Base-by-base conservation (phyloP, 1,284 basidiomycete genomes). In the Pseudozyma sp. region DNA sequence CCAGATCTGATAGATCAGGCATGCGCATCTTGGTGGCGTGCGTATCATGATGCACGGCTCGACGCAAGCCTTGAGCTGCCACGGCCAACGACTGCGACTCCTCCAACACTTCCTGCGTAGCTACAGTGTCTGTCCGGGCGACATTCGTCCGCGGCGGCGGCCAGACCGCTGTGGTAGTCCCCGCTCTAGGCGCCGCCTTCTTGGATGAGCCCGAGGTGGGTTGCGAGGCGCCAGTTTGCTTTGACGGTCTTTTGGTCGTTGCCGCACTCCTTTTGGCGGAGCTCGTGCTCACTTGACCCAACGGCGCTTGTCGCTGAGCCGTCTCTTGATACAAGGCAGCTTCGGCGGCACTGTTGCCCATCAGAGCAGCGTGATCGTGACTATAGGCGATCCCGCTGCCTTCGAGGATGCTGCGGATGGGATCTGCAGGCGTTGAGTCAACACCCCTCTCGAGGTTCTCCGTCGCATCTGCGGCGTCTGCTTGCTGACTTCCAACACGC, bases 351-450 rank as follows among this genome's bases (percentile, higher is more conserved):
- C 66, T 68, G 51, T 50, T 47, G 33, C 66, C 66, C 4, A 62
- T 35, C 42, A 68, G 30, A 0, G 54, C 65, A 46, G 65, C 65
- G 47, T 68, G 65, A n/a, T 68, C 50, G 34, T 70, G 68, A 7
- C 62, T 70, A 43, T 70, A 70, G 19, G 54, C 44, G 14, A 70
- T 60, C 3, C 68, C 68, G 37, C 51, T 66, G n/a, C 64, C 54
- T 42, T 71, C 68, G 6, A 71, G 60, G 29, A 71, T 67, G 24
- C 44, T 48, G 2, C 58, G 59, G 19, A 71, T 47, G 13, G 63
- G 59, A 49, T 71, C 63, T n/a, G 49, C 43, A 29, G 45, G 44
- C 29, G 33, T 7, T 8, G 45, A 14, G 7, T 40, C 33, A 7
- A 19, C 44, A 5, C 34, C n/a, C 24, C 24, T 24, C 24, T 11